These are phyloP conservation scores for Cytospora piceicola DNA, from an alignment of 2,329 filamentous ascomycete genomes.

Conservation along the genomic window DNA sequence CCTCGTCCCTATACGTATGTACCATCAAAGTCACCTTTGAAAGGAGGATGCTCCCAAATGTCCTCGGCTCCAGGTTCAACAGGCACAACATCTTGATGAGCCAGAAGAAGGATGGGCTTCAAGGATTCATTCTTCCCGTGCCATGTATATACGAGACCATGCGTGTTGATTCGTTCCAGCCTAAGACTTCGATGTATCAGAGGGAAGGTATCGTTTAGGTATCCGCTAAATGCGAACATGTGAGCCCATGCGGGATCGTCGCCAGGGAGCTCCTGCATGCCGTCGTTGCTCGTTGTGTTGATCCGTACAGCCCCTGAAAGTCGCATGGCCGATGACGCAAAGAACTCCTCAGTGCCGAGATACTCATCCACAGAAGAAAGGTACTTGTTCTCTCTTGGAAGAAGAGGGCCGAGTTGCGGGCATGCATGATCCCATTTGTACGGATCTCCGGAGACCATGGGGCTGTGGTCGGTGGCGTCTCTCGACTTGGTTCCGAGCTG, in stretches of 20 bases:
- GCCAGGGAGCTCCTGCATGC: constrained; percentile 2
- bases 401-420: constrained; percentile 33
- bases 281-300: constrained; percentile 40
- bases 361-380: constrained; percentile 34
- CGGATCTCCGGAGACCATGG: background rate
- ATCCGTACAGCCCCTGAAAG: constrained; percentile 40
- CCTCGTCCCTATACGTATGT: constrained; percentile 65
- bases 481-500: background rate
- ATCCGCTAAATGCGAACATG: constrained; percentile 14
- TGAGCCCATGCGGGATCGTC: constrained; percentile 13
- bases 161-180: constrained; percentile 61
- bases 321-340: constrained; percentile 35
- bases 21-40: constrained; percentile 61
- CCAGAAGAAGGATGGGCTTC: constrained; percentile 63
- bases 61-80: constrained; percentile 52
- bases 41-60: constrained; percentile 65
- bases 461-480: background rate
- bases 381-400: constrained; percentile 27
- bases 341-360: constrained; percentile 33
- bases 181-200: constrained; percentile 50
- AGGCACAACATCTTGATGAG: constrained; percentile 68
- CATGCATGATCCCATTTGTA: constrained; percentile 30
- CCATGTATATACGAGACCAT: constrained; percentile 63
- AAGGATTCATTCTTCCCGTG: constrained; percentile 52
- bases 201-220: constrained; percentile 43